Evolutionary conservation across 2,329 filamentous ascomycete species (phyloP), one percentile per base, ranked within the genome.

Genomic region (Colletotrichum nymphaeae): DNA sequence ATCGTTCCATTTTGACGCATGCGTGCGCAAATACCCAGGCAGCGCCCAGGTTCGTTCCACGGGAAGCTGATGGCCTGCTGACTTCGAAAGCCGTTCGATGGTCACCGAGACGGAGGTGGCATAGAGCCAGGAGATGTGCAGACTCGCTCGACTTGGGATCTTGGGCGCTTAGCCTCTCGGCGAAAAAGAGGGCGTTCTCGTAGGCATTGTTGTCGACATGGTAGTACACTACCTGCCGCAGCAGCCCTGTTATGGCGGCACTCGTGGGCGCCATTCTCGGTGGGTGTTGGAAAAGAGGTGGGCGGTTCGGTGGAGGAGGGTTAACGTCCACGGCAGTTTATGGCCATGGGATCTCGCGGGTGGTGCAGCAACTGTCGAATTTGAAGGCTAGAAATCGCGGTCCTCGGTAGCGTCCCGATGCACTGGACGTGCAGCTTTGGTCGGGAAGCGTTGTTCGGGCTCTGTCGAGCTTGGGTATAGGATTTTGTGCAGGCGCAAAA

Each of bases 151-250:
- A 94, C 78, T 93, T 92, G 28, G 93, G 91, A 78, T 98, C 96
- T 78, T 96, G 94, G 63, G 95, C 95, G 75, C 92, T 89, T 24
- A 98, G 90, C 76, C 97, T 92, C 79, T 96, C 94, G 73, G 97
- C 94, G 74, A 98, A 94, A 85, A 99, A 99, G 63, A 98, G 91
- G 69, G 97, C 97, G 81, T 97, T 98, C 69, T 95, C 92, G 80
- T 93, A 89, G 49, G 95, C 91, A 79, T 95, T 93, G 81, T 98
- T 97, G 86, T 99, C 97, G 82, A 99, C 91, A 78, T 93, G 90
- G 80, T 93, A 92, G 78, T 92, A 84, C 69, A 93, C 85, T 71
- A 89, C 84, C 81, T 92, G 90, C 78, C 88, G 87, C 72, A 93
- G 78, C 74, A 90, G 84, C 78, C 85, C 84, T 63, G 86, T 86